phyloP scores from a whole-genome alignment of 495 filamentous ascomycete genomes.

The Penicillium salamii region DNA sequence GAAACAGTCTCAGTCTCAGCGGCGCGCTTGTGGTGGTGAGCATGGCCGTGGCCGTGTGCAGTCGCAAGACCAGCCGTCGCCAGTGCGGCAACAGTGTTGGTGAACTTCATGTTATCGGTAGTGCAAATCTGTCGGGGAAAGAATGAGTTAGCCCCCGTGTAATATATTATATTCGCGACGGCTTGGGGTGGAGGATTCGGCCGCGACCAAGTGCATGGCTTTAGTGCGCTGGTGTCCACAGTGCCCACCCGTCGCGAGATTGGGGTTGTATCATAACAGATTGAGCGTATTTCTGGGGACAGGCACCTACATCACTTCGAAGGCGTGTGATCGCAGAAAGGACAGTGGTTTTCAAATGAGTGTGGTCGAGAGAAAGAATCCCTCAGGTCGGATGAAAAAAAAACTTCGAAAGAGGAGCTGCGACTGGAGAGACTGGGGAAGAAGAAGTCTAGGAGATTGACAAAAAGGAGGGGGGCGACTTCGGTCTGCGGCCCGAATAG shows the following conservation, averaged over 20 bases:
- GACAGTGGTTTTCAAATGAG: slow-evolving; percentile 36
- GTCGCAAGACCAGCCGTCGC: slow-evolving; percentile 46
- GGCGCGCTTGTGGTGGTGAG: slow-evolving; percentile 42
- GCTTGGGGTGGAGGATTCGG: too few species aligned
- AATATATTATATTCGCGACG: too few species aligned
- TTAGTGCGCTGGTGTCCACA: too few species aligned
- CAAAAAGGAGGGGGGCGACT: slow-evolving; percentile 19
- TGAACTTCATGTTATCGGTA: slow-evolving; percentile 40
- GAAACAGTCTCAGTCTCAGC: slow-evolving; percentile 38
- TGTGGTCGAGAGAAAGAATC: slow-evolving; percentile 44
- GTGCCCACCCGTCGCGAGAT: not conserved
- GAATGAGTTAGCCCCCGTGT: too few species aligned
- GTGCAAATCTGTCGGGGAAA: not conserved
- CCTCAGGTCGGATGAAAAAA: slow-evolving; percentile 47
- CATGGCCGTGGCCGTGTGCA: slow-evolving; percentile 44
- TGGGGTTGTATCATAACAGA: not conserved
- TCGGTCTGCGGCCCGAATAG: slow-evolving; percentile 9
- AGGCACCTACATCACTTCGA: slow-evolving; percentile 36
- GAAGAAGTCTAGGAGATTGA: slow-evolving; percentile 16
- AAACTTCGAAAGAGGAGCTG: slow-evolving; percentile 23
- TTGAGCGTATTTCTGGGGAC: not conserved
- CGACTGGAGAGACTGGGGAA: slow-evolving; percentile 22
- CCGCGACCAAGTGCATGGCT: too few species aligned
- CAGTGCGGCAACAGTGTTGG: slow-evolving; percentile 40
- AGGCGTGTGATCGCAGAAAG: slow-evolving; percentile 31